Evolutionary conservation across 495 filamentous ascomycete genomes (phyloP), one percentile per base, ranked within the genome.

Genomic region (Aspergillus cavernicola): DNA sequence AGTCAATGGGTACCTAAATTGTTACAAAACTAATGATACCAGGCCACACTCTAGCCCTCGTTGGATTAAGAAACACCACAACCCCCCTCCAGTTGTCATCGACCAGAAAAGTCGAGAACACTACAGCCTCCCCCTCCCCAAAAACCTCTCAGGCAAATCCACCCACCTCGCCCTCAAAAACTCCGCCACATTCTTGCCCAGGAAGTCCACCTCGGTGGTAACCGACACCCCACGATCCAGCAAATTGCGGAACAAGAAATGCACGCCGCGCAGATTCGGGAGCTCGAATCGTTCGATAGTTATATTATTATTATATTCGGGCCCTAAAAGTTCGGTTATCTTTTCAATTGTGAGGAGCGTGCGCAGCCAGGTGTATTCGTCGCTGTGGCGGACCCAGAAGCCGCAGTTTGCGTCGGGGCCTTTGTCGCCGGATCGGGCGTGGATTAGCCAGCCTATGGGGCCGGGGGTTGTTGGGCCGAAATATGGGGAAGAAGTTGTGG

Each of bases 121-220:
- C 48, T 65, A 73, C 36, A 73, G 33, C 54, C 63, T 73, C 8
- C 70, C 69, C 48, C 69, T 55, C 33, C 65, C 66, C 42, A 74
- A 55, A 42, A 74, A 73, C 49, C 57, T 58, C 4, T 64, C 60
- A 1, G 80, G 81, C 10, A 83, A 52, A 62, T 77, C 75, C 15
- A 81, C 78, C 57, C 72, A 62, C 32, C 65, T 66, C 31, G 68
- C 65, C 31, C 80, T 64, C 47, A 84, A 44, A 53, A 66, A 82
- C 61, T 83, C 79, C 24, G 75, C 79, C 18, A 81, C 73, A 50
- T 81, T 80, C 64, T 84, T 83, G 1, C 77, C 80, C 49, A 84
- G 57, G 38, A 78, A 73, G 49, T 83, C 80, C 28, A 77, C 68
- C 1, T 68, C 75, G 13, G 69, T 73, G 0, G 74, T 77, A 35